These are phyloP conservation scores for Pulicaria dysenterica DNA, from an alignment of 129 eudicot genomes.

Conservation along the genomic window DNA sequence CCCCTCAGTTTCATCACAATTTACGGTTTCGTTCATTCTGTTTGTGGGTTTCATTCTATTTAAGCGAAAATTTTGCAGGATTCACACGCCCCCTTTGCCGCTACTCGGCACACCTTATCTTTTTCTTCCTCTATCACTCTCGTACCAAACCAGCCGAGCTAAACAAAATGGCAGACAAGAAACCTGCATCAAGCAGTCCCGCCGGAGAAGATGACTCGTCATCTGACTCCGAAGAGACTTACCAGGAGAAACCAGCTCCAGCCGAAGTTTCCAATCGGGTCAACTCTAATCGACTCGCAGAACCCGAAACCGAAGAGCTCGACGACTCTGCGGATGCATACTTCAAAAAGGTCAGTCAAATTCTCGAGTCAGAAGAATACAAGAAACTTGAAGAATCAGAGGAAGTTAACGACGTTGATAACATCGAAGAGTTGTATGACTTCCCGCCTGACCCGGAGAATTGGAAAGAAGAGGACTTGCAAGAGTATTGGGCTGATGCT, in stretches of 20 bases:
- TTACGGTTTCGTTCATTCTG: conserved; percentile 7
- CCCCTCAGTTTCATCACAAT: background rate
- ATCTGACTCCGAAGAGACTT: conserved; percentile 26
- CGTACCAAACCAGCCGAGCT: background rate
- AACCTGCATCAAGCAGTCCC: conserved; percentile 10
- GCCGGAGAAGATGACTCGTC: conserved; percentile 20
- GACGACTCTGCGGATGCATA: conserved; percentile 26
- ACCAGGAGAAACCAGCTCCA: conserved; percentile 14
- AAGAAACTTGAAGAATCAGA: conserved; percentile 36
- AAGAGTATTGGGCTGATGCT: conserved; percentile 81
- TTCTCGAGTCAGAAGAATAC: conserved; percentile 32
- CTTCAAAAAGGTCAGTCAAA: conserved; percentile 29
- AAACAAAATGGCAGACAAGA: conserved; percentile 34
- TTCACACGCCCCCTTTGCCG: conserved; percentile 31
- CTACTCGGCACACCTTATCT: conserved; percentile 34
- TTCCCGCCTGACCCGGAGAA: conserved; percentile 75
- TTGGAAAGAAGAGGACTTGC: conserved; percentile 80
- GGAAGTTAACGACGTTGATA: conserved; percentile 31
- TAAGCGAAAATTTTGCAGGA: background rate
- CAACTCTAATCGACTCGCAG: background rate
- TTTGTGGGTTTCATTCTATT: background rate
- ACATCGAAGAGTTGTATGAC: conserved; percentile 43
- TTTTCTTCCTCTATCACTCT: background rate
- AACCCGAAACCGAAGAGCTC: conserved; percentile 3
- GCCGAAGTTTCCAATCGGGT: conserved; percentile 6